These are phyloP conservation scores for Fusarium humuli DNA, from an alignment of 2,329 filamentous ascomycete species.

Conservation along the genomic window DNA sequence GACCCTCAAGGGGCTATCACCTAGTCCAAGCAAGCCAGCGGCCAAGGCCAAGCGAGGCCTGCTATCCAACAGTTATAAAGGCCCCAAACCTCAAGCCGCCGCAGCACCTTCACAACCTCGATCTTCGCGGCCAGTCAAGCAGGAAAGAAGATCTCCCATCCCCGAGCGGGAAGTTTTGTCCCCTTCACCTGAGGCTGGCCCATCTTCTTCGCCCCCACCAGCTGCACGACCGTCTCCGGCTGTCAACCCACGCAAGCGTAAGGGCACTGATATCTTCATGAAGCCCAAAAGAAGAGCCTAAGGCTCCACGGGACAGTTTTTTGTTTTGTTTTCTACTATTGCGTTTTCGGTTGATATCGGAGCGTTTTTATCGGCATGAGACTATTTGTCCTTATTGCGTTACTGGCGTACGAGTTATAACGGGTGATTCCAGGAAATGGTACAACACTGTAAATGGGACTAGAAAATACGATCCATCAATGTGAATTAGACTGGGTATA, in stretches of 20 bases:
- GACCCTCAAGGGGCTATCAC: slow-evolving; percentile 38
- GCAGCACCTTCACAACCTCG: slow-evolving; percentile 24
- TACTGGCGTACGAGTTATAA: slow-evolving; percentile 3
- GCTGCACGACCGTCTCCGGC: slow-evolving; percentile 13
- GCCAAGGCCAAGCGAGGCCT: slow-evolving; percentile 39
- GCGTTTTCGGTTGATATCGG: background rate
- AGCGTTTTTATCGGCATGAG: slow-evolving; percentile 1
- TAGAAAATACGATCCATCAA: background rate
- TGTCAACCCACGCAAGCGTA: slow-evolving; percentile 54
- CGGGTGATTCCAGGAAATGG: background rate
- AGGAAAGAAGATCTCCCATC: slow-evolving; percentile 21
- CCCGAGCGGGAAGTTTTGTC: slow-evolving; percentile 37
- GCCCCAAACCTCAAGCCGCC: slow-evolving; percentile 32
- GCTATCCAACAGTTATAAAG: slow-evolving; percentile 46
- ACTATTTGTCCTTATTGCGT: background rate
- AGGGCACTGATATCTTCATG: slow-evolving; percentile 64
- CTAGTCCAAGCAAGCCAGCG: background rate
- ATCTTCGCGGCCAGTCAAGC: slow-evolving; percentile 9
- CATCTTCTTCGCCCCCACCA: slow-evolving; percentile 41
- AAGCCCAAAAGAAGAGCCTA: slow-evolving; percentile 54
- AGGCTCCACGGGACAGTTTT: background rate
- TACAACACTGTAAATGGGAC: background rate
- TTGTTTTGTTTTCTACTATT: background rate
- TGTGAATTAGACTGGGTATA: slow-evolving; percentile 11
- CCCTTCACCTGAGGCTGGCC: slow-evolving; percentile 34